Conservation (phyloP, 1,284 basidiomycete species). For the Leccinum laetum region DNA sequence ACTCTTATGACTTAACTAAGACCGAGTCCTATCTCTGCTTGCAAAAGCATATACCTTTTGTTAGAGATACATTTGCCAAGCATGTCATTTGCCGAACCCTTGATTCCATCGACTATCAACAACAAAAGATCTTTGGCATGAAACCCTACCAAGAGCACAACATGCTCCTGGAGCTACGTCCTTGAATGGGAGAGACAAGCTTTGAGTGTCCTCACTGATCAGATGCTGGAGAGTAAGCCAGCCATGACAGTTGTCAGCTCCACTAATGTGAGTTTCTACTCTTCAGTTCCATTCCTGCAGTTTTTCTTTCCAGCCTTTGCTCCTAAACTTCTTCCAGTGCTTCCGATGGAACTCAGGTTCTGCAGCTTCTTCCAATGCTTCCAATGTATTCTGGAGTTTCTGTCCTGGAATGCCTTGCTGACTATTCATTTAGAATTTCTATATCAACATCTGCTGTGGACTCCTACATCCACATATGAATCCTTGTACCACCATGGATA, state of each 20-base stretch:
- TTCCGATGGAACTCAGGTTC: too few species aligned
- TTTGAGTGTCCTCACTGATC: neutral
- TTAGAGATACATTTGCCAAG: too few species aligned
- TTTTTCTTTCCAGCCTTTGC: too few species aligned
- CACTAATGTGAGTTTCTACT: neutral
- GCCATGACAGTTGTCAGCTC: neutral
- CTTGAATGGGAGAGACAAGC: neutral
- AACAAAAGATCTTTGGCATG: neutral
- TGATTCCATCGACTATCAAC: neutral
- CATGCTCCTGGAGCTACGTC: neutral
- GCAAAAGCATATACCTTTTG: too few species aligned
- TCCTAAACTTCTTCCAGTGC: too few species aligned
- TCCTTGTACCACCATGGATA: neutral
- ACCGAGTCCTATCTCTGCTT: too few species aligned
- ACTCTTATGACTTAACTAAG: too few species aligned
- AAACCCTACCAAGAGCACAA: neutral
- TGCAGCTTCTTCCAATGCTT: too few species aligned
- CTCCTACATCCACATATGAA: neutral
- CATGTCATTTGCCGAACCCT: neutral
- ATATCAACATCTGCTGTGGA: neutral
- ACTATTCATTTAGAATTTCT: neutral
- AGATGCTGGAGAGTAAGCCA: neutral
- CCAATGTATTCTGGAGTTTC: neutral
- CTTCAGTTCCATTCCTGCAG: too few species aligned
- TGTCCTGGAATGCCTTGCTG: neutral